Evolutionary conservation across 441 rosid species (phyloP), one percentile per base, ranked within the genome.

Genomic region (Populus hybrid): DNA sequence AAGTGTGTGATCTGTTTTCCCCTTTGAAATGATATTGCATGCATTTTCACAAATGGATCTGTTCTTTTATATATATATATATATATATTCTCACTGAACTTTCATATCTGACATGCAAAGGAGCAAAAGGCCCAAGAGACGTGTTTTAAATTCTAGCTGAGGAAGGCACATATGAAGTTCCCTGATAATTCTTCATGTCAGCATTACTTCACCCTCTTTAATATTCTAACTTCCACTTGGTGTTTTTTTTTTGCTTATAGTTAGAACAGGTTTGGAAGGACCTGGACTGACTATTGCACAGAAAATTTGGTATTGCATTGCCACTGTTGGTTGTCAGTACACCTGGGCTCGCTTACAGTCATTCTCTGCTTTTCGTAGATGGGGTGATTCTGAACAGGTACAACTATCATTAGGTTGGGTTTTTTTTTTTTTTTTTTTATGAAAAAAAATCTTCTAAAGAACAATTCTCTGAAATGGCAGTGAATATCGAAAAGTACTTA

Each of bases 311-410:
- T 95, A 92, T 84, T 95, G 99, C 78, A 80, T 90, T 84, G 93
- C 98, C 67, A 85, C 91, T 54, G 99, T 93, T 78, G 98, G 99
- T 84, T 93, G 99, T 77, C 99, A 94, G 73, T 95, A 94, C 80
- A 82, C 91, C 75, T 93, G 94, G 93, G 90, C 97, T 71, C 92
- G 97, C 46, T 79, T 92, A 80, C 97, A 94, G 79, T 92, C 97
- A 0, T 95, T 95, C 79, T 95, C 99, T 75, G 98, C 98, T 77
- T 95, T 95, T 80, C 94, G 95, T 66, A 87, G 97, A 87, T 95
- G 98, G 99, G 99, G 97, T 77, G 93, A 94, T 81, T 89, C 99
- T 81, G 95, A 94, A 81, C 97, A 89, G 98, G 95, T 92, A 46
- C 46, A 69, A 18, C 54, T 23, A 79, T 75, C 16, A 78, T 24